phyloP scores from a whole-genome alignment of 2,329 filamentous ascomycete species.

The Fusarium duplospermum region DNA sequence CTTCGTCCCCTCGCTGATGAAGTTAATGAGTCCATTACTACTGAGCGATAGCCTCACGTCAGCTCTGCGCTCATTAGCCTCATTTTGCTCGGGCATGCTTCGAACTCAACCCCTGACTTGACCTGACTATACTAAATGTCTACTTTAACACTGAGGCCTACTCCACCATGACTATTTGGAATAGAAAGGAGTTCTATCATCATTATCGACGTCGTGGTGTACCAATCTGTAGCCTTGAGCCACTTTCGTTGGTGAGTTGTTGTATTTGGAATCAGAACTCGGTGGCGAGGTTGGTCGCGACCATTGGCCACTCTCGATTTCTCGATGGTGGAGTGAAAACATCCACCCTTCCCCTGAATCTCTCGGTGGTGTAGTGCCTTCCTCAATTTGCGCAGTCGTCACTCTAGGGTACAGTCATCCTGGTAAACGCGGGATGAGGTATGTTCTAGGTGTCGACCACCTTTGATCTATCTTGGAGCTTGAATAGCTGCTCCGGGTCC shows the following conservation, averaged over 20 bases:
- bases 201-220: too few relatives aligned
- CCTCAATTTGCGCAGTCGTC: too few relatives aligned
- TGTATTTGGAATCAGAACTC: not conserved
- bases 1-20: too few relatives aligned
- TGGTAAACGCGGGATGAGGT: not conserved
- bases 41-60: too few relatives aligned
- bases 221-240: not conserved
- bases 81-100: not conserved
- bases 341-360: not conserved
- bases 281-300: not conserved
- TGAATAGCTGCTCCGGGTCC: not conserved
- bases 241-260: not conserved
- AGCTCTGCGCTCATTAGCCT: not conserved
- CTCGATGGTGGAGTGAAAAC: not conserved
- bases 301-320: not conserved
- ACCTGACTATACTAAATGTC: not conserved
- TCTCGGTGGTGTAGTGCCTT: not conserved
- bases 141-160: too few relatives aligned
- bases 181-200: not conserved
- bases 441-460: not conserved
- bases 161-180: not conserved
- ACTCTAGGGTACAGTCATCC: not conserved
- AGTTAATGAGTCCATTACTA: too few relatives aligned
- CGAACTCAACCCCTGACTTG: not conserved
- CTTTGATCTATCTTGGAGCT: not conserved